Conservation (phyloP, 305 asterid genomes). For the Fraxinus baroniana region DNA sequence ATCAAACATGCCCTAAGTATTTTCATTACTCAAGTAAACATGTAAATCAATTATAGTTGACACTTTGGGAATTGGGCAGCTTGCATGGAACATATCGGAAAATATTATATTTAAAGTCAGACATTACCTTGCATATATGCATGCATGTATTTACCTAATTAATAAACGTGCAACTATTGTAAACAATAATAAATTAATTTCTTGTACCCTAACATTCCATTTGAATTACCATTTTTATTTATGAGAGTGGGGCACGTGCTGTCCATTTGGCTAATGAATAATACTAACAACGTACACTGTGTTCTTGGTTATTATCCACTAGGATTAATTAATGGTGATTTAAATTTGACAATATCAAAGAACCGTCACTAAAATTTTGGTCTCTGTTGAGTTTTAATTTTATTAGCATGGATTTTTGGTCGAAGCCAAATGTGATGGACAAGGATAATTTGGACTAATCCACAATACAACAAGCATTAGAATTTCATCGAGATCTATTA, state of each 20-base stretch:
- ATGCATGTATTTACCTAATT: not conserved
- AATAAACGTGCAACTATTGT: not conserved
- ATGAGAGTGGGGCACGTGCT: not conserved
- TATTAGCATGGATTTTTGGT: not conserved
- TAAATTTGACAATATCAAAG: not conserved
- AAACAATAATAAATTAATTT: not conserved
- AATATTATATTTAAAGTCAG: not conserved
- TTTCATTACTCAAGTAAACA: no score
- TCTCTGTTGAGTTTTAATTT: not conserved
- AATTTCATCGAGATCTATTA: not conserved
- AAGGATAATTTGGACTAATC: slow-evolving; percentile 3
- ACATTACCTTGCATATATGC: not conserved
- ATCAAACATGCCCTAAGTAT: no score
- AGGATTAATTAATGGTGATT: not conserved
- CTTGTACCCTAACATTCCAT: not conserved
- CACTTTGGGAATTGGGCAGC: not conserved
- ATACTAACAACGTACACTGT: not conserved
- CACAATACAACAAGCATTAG: not conserved
- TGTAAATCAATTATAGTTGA: no score
- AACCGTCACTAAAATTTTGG: not conserved
- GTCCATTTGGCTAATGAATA: not conserved
- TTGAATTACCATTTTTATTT: not conserved
- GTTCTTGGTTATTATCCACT: not conserved
- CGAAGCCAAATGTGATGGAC: not conserved
- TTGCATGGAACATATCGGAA: not conserved